Conservation (phyloP, 495 filamentous ascomycete species). For the Penicillium pulvis region DNA sequence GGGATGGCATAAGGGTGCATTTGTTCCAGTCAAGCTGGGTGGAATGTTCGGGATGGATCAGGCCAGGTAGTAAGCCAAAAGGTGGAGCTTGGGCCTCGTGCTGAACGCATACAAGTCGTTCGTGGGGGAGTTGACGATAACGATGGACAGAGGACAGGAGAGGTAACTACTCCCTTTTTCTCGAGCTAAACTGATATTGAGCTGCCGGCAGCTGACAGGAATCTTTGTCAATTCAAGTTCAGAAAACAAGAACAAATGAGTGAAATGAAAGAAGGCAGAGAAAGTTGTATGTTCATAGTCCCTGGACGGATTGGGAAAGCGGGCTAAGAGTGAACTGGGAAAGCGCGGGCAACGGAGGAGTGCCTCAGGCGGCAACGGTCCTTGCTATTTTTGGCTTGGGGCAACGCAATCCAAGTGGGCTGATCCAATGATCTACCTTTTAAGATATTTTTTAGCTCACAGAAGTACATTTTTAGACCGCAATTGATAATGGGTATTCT, state of each 20-base stretch:
- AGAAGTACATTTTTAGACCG: neutral
- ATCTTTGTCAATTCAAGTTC: neutral
- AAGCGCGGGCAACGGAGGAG: neutral
- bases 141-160: slow-evolving; percentile 1
- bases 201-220: neutral
- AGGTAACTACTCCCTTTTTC: neutral
- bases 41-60: slow-evolving; percentile 5
- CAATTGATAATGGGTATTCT: neutral
- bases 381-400: slow-evolving; percentile 25
- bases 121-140: slow-evolving; percentile 19
- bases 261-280: neutral
- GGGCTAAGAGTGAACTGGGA: slow-evolving; percentile 15
- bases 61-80: slow-evolving; percentile 5
- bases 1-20: slow-evolving; percentile 48
- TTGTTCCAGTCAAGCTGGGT: slow-evolving; percentile 9
- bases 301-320: slow-evolving; percentile 32
- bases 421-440: neutral
- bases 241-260: slow-evolving; percentile 10
- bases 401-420: neutral
- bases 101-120: slow-evolving; percentile 21
- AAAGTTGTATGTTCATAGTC: slow-evolving; percentile 26
- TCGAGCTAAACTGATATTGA: neutral
- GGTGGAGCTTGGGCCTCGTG: slow-evolving; percentile 17
- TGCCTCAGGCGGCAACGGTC: slow-evolving; percentile 19
- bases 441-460: neutral